Evolutionary conservation across 192 early-diverging fungal species (phyloP).

Genomic region (Geranomyces michiganensis): DNA sequence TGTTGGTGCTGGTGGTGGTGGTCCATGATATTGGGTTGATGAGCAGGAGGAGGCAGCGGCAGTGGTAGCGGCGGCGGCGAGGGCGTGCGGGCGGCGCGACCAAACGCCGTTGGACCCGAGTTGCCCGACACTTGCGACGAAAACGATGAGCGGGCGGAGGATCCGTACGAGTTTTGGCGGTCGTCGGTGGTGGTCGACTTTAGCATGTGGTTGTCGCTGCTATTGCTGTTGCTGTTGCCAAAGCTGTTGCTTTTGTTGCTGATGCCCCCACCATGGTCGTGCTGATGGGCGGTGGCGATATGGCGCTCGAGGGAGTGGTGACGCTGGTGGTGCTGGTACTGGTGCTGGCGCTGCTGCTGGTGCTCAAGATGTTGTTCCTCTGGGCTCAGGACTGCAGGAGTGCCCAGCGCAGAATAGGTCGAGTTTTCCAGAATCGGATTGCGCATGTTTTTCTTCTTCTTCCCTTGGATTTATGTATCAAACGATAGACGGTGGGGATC

Average conservation of each 20-base stretch:
- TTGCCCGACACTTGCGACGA: not conserved
- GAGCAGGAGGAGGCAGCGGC: not conserved
- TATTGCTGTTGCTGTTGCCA: not conserved
- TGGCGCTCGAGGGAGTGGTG: too few species aligned
- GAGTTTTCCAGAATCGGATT: too few species aligned
- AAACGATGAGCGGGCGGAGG: slow-evolving; percentile 8
- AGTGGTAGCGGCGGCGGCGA: not conserved
- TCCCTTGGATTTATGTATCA: too few species aligned
- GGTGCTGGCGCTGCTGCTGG: too few species aligned
- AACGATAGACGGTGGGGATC: too few species aligned
- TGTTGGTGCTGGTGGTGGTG: not conserved
- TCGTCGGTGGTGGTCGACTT: not conserved
- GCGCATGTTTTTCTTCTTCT: too few species aligned
- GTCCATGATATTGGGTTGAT: not conserved
- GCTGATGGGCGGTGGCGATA: too few species aligned
- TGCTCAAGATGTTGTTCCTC: too few species aligned
- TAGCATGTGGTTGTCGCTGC: not conserved
- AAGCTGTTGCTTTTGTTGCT: not conserved
- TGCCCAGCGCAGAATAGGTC: too few species aligned
- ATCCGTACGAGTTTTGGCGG: not conserved
- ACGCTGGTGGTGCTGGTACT: too few species aligned
- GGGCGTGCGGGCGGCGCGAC: not conserved
- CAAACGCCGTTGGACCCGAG: not conserved
- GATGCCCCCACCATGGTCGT: not conserved
- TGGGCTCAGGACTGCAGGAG: too few species aligned